phyloP scores from a whole-genome alignment of 2,329 filamentous ascomycete species.

The Tolypocladium amazonense region DNA sequence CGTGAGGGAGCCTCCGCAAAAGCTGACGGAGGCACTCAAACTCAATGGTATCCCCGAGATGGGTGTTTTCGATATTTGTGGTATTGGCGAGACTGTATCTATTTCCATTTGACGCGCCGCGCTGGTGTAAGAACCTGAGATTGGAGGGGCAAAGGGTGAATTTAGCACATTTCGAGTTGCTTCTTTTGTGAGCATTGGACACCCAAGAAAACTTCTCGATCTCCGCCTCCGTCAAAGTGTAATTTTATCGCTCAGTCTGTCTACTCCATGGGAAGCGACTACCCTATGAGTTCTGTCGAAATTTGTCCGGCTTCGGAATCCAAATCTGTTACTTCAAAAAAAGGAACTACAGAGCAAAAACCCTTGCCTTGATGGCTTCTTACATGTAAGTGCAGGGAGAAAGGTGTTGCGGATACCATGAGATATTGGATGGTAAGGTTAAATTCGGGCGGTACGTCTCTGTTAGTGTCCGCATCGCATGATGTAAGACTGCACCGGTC shows the following conservation, averaged over 20 bases:
- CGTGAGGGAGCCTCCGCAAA: constrained; percentile 62
- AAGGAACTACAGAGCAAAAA: background rate
- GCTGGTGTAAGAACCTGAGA: background rate
- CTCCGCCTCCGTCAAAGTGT: no score
- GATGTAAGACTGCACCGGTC: background rate
- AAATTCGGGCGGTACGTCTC: no score
- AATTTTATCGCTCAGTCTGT: no score
- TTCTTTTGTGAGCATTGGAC: no score
- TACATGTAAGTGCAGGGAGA: background rate
- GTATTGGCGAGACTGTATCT: constrained; percentile 58
- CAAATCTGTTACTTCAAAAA: no score
- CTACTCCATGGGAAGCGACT: no score
- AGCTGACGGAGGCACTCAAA: constrained; percentile 58
- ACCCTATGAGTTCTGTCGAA: no score
- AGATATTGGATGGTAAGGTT: background rate
- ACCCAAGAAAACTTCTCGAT: no score
- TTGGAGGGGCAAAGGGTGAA: background rate
- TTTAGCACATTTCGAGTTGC: background rate
- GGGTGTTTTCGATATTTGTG: constrained; percentile 64
- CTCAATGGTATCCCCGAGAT: constrained; percentile 51
- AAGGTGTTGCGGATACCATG: background rate
- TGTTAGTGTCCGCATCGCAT: background rate
- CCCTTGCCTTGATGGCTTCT: background rate
- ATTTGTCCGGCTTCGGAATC: no score
- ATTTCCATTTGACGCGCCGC: background rate